A percentile compares a stretch with the other conserved stretches of the same genome.
Evolutionary conservation across 495 filamentous ascomycete genomes (phyloP).

Genomic region (Penicillium cinerascens): DNA sequence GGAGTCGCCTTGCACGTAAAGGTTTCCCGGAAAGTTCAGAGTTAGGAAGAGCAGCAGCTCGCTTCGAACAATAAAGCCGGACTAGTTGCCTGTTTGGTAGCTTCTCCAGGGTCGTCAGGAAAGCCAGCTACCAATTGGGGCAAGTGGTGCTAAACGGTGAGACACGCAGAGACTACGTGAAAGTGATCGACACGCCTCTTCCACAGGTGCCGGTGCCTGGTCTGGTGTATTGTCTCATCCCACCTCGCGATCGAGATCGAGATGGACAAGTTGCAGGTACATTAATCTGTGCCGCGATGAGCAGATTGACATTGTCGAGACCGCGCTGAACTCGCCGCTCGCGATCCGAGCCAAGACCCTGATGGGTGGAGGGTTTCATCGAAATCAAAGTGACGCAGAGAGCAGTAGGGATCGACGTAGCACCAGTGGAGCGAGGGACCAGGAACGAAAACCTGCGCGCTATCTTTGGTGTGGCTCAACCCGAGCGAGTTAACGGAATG

Average conservation of each 20-base stretch:
- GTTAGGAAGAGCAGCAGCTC: conserved; percentile 10
- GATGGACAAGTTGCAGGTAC: not conserved
- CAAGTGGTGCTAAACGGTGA: conserved; percentile 3
- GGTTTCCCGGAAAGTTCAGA: conserved; percentile 1
- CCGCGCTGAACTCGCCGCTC: not conserved
- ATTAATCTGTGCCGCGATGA: not conserved
- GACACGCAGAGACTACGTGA: conserved; percentile 7
- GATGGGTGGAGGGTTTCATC: conserved; percentile 15
- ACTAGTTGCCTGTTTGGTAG: not conserved
- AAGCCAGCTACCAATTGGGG: conserved; percentile 2
- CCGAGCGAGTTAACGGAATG: not conserved
- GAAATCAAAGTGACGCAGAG: conserved; percentile 3
- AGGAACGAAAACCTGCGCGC: not conserved
- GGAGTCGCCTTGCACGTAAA: not conserved
- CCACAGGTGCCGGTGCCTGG: not conserved
- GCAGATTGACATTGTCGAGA: not conserved
- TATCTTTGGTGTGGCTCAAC: conserved; percentile 4
- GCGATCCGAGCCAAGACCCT: conserved; percentile 6
- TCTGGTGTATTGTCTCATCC: not conserved
- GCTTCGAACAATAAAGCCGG: not conserved
- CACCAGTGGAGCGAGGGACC: not conserved
- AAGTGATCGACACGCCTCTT: conserved; percentile 16
- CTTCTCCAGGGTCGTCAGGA: conserved; percentile 7
- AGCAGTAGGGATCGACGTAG: conserved; percentile 15
- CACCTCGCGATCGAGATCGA: not conserved